Evolutionary conservation across 2,329 filamentous ascomycete species (phyloP).

Genomic region (Xylariaceae sp.): DNA sequence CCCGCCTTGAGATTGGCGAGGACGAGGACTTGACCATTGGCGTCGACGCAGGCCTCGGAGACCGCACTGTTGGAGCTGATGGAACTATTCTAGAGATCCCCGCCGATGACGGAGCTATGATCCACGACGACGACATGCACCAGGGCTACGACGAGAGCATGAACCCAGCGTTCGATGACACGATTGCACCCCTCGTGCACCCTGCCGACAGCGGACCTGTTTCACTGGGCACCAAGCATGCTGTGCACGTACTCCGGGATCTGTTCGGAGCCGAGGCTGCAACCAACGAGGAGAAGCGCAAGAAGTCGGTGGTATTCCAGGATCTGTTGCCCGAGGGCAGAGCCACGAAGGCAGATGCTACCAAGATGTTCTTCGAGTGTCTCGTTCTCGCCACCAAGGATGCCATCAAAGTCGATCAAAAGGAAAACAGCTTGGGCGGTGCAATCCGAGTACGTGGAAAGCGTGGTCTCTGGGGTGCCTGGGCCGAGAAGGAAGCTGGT

Average conservation of each 20-base stretch:
- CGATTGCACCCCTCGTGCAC: conserved; percentile 67
- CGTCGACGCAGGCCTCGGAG: conserved; percentile 47
- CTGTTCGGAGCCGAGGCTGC: conserved; percentile 72
- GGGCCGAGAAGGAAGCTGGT: conserved; percentile 75
- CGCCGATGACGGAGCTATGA: conserved; percentile 44
- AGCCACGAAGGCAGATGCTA: conserved; percentile 83
- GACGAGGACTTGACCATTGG: conserved; percentile 53
- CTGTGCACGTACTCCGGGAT: conserved; percentile 88
- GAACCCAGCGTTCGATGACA: conserved; percentile 69
- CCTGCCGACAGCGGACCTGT: conserved; percentile 81
- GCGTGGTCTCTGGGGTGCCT: conserved; percentile 92
- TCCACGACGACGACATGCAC: conserved; percentile 43
- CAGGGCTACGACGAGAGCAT: conserved; percentile 41
- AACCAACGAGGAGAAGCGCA: conserved; percentile 64
- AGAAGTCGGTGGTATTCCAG: conserved; percentile 80
- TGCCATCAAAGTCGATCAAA: conserved; percentile 93
- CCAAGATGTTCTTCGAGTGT: conserved; percentile 99
- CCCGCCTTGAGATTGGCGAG: conserved; percentile 63
- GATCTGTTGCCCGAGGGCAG: conserved; percentile 77
- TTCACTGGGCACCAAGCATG: conserved; percentile 87
- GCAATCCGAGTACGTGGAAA: conserved; percentile 83
- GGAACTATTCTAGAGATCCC: conserved; percentile 62
- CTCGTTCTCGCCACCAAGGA: conserved; percentile 96
- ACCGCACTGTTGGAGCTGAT: conserved; percentile 51
- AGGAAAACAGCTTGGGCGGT: conserved; percentile 64